phyloP scores from a whole-genome alignment of 345 rosid species.

The Melaleuca alternifolia region DNA sequence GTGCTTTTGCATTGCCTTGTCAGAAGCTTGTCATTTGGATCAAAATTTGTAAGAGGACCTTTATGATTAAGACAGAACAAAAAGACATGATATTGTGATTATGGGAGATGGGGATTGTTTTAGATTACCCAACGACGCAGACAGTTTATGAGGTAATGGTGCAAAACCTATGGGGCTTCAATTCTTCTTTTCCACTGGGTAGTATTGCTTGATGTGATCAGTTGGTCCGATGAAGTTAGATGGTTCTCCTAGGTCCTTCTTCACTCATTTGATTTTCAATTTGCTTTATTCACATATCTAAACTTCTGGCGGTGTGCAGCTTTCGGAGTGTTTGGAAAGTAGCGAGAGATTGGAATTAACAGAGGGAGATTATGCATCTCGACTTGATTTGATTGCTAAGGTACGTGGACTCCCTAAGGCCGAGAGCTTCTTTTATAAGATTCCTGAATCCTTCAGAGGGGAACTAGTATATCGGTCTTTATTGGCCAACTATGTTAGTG shows the following conservation, averaged over 20 bases:
- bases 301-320: slow-evolving; percentile 23
- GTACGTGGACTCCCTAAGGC: slow-evolving; percentile 62
- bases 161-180: neutral
- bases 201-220: neutral
- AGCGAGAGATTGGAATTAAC: slow-evolving; percentile 37
- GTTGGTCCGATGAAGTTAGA: neutral
- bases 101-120: neutral
- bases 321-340: slow-evolving; percentile 83
- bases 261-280: neutral
- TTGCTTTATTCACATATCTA: neutral
- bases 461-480: slow-evolving; percentile 66
- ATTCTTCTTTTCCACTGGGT: neutral
- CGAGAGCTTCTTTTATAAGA: slow-evolving; percentile 45
- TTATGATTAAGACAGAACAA: neutral
- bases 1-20: neutral
- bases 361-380: slow-evolving; percentile 84
- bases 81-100: neutral
- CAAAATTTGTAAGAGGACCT: neutral
- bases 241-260: neutral
- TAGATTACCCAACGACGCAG: neutral
- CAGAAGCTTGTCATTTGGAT: neutral
- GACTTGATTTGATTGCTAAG: slow-evolving; percentile 73
- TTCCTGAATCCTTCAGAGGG: slow-evolving; percentile 61
- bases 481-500: slow-evolving; percentile 53
- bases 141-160: neutral